Evolutionary conservation across 1,139 yeast genomes (phyloP), one percentile per base, ranked within the genome.

Genomic region (Geotrichum armillariae): DNA sequence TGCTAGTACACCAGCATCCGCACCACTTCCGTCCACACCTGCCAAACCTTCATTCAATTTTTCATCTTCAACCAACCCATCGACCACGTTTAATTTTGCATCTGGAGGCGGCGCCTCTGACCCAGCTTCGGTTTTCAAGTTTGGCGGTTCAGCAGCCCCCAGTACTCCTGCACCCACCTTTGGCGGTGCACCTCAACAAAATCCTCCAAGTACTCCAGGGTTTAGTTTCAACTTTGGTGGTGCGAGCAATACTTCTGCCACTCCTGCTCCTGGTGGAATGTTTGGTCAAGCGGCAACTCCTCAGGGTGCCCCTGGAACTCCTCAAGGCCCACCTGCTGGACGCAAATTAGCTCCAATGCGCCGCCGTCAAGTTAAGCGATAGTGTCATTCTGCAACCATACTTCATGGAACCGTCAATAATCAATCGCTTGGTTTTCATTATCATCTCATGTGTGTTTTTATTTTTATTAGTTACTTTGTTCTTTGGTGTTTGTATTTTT

Each of bases 261-360:
- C 32, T 20, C 20, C 42, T 25, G 6, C 46, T 18, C 8, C 47
- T 25, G 20, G 29, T 12, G 35, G 35, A 6, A 40, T 29, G 43
- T 40, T 40, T 40, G 43, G 31, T 16, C 22, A 39, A 23, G 5
- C 35, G 6, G 6, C 35, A 9, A 32, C 39, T 7, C 42, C 35
- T 7, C 9, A 38, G 25, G 32, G 20, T 4, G 21, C 16, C 33
- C 38, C 35, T 11, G 32, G 36, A 8, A 12, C 22, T 8, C 23
- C 46, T 7, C 46, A 41, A 14, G 39, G 16, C 6, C 49, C 52
- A 12, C 47, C 47, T 12, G n/a, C 47, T 7, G 49, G 52, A 14
- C 46, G 52, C 12, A 49, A 44, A 33, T 29, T 49, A 11, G 43
- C 44, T 9, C 41, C 49, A 12, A 39, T 49, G 41, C 41, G 52